Conservation (phyloP, 2,329 filamentous ascomycete species). For the Fusarium duplospermum region DNA sequence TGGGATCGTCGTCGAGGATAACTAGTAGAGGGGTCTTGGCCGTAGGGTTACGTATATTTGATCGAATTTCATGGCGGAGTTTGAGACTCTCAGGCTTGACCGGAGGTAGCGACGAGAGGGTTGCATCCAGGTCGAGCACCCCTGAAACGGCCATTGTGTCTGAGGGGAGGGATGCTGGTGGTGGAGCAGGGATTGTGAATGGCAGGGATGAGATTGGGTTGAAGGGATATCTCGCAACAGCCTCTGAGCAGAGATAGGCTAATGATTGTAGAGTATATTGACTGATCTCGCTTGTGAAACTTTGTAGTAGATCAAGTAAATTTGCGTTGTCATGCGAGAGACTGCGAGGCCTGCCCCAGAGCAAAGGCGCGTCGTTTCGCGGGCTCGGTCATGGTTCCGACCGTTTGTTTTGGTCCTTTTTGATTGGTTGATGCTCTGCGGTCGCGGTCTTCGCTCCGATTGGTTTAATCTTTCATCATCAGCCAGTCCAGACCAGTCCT, state of each 20-base stretch:
- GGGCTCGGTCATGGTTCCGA: background rate
- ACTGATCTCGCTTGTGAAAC: background rate
- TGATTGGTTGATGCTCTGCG: background rate
- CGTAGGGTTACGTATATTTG: background rate
- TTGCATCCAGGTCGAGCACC: background rate
- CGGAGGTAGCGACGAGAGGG: constrained; percentile 1
- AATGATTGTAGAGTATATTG: background rate
- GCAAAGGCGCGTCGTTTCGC: background rate
- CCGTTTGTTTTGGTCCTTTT: background rate
- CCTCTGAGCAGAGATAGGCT: background rate
- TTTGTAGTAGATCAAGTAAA: background rate
- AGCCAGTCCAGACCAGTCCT: background rate
- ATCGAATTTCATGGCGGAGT: background rate
- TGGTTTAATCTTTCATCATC: background rate
- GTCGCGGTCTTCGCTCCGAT: background rate
- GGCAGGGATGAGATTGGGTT: background rate
- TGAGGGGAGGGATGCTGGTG: background rate
- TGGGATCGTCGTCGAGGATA: constrained; percentile 66
- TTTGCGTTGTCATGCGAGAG: background rate
- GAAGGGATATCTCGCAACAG: background rate
- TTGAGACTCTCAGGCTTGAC: background rate
- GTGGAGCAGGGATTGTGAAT: background rate
- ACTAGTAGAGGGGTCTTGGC: constrained; percentile 36
- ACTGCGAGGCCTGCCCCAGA: background rate
- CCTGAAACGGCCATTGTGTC: background rate